Base-by-base conservation (phyloP, 192 early-diverging fungal genomes). In the Linnemannia schmuckeri region DNA sequence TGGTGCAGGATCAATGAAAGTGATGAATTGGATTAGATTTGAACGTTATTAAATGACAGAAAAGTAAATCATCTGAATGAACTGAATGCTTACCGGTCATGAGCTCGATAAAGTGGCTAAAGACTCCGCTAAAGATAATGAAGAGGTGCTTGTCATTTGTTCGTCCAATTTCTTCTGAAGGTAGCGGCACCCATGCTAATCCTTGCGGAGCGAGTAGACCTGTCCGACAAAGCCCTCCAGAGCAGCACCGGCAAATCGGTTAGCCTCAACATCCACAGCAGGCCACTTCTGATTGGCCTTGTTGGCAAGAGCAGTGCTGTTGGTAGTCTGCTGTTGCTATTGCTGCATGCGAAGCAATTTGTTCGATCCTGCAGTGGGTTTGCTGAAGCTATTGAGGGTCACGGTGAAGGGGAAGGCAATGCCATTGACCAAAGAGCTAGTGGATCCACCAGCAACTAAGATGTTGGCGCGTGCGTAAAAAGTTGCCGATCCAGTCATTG, bases 161-260 rank as follows among this genome's bases (percentile, higher is more conserved):
- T 96, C 96, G 72, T 97, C 97, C 15, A 97, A 87, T 85, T 95
- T 94, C 90, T 95, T 95, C 85, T 97, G 97, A 41, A 97, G 85
- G 79, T 93, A 97, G 40, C 97, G 90, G 85, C 97, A 97, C 10
- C 97, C 97, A 77, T 96, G 92, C 83, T 97, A 96, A 82, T 97
- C 97, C 86, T 96, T 96, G 89, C 94, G 96, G 15, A 97, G 88
- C 8, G 93, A 89, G 76, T 94, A 95, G n/a, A 97, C 94, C 54
- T 95, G 90, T 47, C 94, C 95, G 8, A 93, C 87, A 47, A 96
- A 91, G 18, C 95, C 93, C 49, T 96, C 94, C 22, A 97, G 84
- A n/a, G 89, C 69, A 5, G 91, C 90, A 46, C 93, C 94, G 13
- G 91, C 82, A 80, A 95, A 97, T 33, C 95, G 93, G 81, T 94